Conservation (phyloP, 352 stramenopile species). For the Globisporangium radiosum region DNA sequence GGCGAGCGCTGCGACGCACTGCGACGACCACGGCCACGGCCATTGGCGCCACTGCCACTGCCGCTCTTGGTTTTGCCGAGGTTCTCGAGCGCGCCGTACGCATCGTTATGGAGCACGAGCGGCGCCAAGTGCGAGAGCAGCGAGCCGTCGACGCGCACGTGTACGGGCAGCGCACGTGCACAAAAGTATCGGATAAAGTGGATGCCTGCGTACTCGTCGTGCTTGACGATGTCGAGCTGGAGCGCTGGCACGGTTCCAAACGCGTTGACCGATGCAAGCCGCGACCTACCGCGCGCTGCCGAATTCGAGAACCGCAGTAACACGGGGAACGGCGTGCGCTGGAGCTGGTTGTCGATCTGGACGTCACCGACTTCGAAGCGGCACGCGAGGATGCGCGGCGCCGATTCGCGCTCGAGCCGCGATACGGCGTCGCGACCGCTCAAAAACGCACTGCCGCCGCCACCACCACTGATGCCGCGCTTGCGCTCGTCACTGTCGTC, state of each 20-base stretch:
- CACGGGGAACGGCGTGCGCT: conserved; percentile 76
- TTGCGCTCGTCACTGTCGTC: conserved; percentile 32
- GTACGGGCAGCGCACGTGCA: conserved; percentile 55
- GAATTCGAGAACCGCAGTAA: conserved; percentile 77
- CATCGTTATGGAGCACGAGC: conserved; percentile 49
- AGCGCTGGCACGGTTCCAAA: conserved; percentile 56
- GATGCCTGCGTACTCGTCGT: conserved; percentile 82
- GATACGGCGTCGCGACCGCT: conserved; percentile 37
- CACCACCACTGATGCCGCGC: background rate
- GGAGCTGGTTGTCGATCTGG: conserved; percentile 86
- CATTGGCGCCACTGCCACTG: conserved; percentile 11
- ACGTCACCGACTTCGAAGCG: conserved; percentile 72
- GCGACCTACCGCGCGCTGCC: conserved; percentile 15
- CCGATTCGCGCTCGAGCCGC: conserved; percentile 48
- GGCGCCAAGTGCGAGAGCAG: conserved; percentile 72
- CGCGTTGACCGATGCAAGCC: conserved; percentile 22
- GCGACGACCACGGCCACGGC: conserved; percentile 3
- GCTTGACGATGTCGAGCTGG: conserved; percentile 71
- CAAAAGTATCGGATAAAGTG: conserved; percentile 86
- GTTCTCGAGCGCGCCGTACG: conserved; percentile 20
- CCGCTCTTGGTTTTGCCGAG: conserved; percentile 16
- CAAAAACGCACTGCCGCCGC: conserved; percentile 23
- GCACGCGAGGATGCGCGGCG: conserved; percentile 46
- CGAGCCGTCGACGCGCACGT: conserved; percentile 76
- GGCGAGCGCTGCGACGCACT: conserved; percentile 18